Conservation (phyloP, 495 filamentous ascomycete genomes). For the Daldinia decipiens region DNA sequence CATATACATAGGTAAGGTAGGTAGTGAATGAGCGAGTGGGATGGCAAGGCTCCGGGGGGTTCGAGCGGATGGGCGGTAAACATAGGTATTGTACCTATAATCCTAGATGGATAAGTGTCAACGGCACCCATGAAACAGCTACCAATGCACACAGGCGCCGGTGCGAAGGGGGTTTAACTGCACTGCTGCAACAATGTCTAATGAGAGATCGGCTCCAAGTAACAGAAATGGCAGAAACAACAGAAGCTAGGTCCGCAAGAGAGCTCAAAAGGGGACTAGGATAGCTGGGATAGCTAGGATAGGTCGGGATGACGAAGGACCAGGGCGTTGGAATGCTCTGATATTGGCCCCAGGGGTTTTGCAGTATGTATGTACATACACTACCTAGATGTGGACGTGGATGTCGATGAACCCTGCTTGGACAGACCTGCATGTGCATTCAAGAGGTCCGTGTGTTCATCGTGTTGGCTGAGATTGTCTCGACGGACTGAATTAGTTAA, state of each 20-base stretch:
- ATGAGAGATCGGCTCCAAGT: conserved; percentile 40
- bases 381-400: not conserved
- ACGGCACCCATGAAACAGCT: conserved; percentile 33
- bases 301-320: conserved; percentile 42
- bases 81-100: conserved; percentile 16
- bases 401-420: conserved; percentile 28
- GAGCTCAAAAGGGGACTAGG: conserved; percentile 33
- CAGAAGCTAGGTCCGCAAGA: conserved; percentile 36
- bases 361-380: no score
- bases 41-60: conserved; percentile 26
- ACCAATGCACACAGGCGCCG: conserved; percentile 37
- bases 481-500: conserved; percentile 20
- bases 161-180: conserved; percentile 20
- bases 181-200: conserved; percentile 41
- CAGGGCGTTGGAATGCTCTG: conserved; percentile 42
- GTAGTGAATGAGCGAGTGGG: conserved; percentile 25
- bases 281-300: conserved; percentile 5
- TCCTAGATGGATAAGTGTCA: conserved; percentile 17
- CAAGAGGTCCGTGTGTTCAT: conserved; percentile 37
- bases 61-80: conserved; percentile 39
- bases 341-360: conserved; percentile 32
- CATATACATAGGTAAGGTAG: conserved; percentile 27
- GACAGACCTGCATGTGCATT: conserved; percentile 41
- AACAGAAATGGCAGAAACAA: conserved; percentile 26
- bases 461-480: conserved; percentile 43